Percentiles rank a stretch among this genome's conserved stretches.
These are phyloP conservation scores for Stipa capillata DNA, from an alignment of 176 grass and related monocot species.

Conservation along the genomic window DNA sequence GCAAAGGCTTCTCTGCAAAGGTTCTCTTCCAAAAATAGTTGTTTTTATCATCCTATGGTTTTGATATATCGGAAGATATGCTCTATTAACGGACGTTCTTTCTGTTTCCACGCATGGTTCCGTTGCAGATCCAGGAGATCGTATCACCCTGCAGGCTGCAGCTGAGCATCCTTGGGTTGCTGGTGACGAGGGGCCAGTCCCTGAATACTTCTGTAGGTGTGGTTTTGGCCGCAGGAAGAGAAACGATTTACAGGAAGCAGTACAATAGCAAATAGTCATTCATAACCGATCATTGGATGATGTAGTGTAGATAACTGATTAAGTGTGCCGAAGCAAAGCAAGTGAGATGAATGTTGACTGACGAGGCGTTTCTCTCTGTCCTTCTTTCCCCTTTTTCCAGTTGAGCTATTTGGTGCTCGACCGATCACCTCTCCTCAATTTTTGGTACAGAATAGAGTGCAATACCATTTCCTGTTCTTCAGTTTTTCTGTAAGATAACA, in stretches of 20 bases:
- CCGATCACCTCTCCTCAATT: not conserved
- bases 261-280: conserved; percentile 1
- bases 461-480: not conserved
- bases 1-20: conserved; percentile 80
- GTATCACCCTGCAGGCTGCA: conserved; percentile 55
- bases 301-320: conserved; percentile 24
- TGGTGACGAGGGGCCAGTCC: conserved; percentile 46
- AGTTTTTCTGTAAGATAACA: not conserved
- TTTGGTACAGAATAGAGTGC: not conserved
- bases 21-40: conserved; percentile 7
- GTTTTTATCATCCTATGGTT: not conserved
- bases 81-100: not conserved
- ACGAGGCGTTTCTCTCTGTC: not conserved
- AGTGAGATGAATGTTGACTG: not conserved
- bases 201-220: conserved; percentile 57
- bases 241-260: not conserved
- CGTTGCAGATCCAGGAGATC: conserved; percentile 49
- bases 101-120: not conserved
- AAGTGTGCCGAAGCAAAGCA: conserved; percentile 2
- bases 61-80: not conserved
- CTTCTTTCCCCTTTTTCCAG: not conserved
- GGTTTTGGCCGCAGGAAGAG: conserved; percentile 35
- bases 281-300: not conserved
- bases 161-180: conserved; percentile 78
- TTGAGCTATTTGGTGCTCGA: not conserved